Percentiles rank a stretch among this genome's conserved stretches.
phyloP scores from a whole-genome alignment of 192 early-diverging fungal species.

The Backusella australiensis region DNA sequence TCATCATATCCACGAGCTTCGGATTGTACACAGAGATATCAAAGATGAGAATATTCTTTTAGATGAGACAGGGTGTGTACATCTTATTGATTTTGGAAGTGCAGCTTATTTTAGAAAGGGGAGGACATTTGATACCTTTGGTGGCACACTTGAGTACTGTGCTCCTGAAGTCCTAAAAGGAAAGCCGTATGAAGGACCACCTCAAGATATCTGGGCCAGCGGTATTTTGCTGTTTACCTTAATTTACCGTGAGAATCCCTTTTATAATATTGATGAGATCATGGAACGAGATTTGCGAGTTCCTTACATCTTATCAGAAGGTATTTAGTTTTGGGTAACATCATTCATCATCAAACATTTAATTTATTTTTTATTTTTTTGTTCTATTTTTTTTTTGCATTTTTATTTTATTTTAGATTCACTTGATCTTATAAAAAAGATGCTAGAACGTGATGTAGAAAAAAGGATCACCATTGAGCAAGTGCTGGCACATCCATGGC shows the following conservation, averaged over 20 bases:
- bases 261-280: conserved; percentile 62
- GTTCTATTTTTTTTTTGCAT: not conserved
- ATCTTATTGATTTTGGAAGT: conserved; percentile 84
- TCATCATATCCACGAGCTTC: conserved; percentile 50
- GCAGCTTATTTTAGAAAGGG: conserved; percentile 65
- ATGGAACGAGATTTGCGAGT: conserved; percentile 52
- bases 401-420: conserved; percentile 32
- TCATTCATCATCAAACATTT: not conserved
- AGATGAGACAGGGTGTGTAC: conserved; percentile 53
- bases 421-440: conserved; percentile 60
- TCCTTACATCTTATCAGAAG: conserved; percentile 25
- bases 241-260: conserved; percentile 65
- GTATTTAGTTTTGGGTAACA: conserved; percentile 18
- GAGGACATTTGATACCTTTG: conserved; percentile 67
- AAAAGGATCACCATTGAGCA: conserved; percentile 75
- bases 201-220: conserved; percentile 88
- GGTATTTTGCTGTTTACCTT: conserved; percentile 84
- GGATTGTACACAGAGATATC: conserved; percentile 74
- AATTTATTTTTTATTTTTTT: not conserved
- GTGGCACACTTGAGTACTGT: conserved; percentile 79
- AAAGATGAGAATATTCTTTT: conserved; percentile 88
- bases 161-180: conserved; percentile 84
- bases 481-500: conserved; percentile 75
- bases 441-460: conserved; percentile 68
- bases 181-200: conserved; percentile 80